Evolutionary conservation across 306 rosid species (phyloP), one percentile per base, ranked within the genome.

Genomic region (Pyrus betulifolia): DNA sequence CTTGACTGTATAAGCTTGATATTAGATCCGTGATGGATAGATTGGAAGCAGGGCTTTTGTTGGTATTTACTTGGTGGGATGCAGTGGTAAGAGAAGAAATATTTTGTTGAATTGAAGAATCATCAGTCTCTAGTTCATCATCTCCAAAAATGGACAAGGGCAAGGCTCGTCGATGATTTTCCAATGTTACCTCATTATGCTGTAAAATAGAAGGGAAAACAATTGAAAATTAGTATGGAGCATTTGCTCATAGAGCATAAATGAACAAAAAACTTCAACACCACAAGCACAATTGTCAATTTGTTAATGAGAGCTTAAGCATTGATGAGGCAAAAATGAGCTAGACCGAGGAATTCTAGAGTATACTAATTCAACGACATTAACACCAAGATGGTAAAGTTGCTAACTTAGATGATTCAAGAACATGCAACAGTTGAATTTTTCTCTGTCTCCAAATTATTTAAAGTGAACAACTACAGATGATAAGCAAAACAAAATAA

Each of bases 71-170:
- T 69, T 78, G 72, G 60, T 84, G 55, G 61, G 88, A 66, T 81
- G 69, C 60, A 25, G 85, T 78, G 61, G 69, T 72, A 78, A 15
- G 69, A 75, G 76, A 40, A 74, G 89, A 82, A 76, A 80, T 69
- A 75, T 86, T 84, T 86, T 82, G 85, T 74, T 81, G 77, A 42
- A 74, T 76, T 51, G 84, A 73, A 49, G 79, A 79, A 77, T 79
- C 86, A 71, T 83, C 79, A 6, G 86, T 81, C 79, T 85, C 88
- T 65, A 87, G 80, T 57, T 54, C 84, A 76, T 85, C 88, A 72
- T 88, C 97, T 18, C 97, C 91, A 90, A 91, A 90, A 78, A 90
- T 82, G 58, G 93, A 86, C 74, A 93, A 71, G 77, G 97, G 91
- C 88, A 94, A 85, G 82, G 94, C 93, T 85, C 78, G 87, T 71